phyloP scores from a whole-genome alignment of 495 filamentous ascomycete species.

The Cetradonia linearis region DNA sequence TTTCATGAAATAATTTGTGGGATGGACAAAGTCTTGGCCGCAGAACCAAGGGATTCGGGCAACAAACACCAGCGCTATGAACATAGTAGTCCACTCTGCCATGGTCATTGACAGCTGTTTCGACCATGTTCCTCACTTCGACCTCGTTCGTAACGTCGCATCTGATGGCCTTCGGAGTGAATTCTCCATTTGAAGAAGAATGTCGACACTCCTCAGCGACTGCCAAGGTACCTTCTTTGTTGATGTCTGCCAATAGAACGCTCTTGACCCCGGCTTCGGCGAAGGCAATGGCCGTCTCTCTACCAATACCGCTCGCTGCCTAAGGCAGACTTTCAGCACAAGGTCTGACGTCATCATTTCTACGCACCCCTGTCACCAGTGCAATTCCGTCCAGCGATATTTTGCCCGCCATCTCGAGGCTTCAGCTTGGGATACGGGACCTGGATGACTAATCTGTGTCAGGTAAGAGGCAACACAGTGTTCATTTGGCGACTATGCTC shows the following conservation, averaged over 20 bases:
- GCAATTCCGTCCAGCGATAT: background rate
- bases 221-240: constrained; percentile 24
- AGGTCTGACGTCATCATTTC: background rate
- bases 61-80: constrained; percentile 30
- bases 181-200: too few species aligned
- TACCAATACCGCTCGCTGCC: constrained; percentile 29
- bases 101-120: too few species aligned
- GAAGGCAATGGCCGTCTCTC: constrained; percentile 26
- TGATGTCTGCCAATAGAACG: constrained; percentile 32
- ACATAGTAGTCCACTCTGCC: too few species aligned
- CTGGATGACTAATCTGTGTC: too few species aligned
- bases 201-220: constrained; percentile 27
- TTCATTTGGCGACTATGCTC: too few species aligned
- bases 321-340: background rate
- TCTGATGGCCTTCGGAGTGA: too few species aligned
- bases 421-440: too few species aligned
- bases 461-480: too few species aligned
- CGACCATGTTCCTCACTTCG: too few species aligned
- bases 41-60: too few species aligned
- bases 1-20: background rate
- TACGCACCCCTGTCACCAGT: background rate
- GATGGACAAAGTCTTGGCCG: too few species aligned
- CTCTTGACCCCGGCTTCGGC: constrained; percentile 29
- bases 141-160: too few species aligned
- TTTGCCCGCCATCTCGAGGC: background rate